A percentile compares a stretch with the other conserved stretches of the same genome.
Conservation (phyloP, 2,329 filamentous ascomycete species). For the Mollisiaceae sp. region DNA sequence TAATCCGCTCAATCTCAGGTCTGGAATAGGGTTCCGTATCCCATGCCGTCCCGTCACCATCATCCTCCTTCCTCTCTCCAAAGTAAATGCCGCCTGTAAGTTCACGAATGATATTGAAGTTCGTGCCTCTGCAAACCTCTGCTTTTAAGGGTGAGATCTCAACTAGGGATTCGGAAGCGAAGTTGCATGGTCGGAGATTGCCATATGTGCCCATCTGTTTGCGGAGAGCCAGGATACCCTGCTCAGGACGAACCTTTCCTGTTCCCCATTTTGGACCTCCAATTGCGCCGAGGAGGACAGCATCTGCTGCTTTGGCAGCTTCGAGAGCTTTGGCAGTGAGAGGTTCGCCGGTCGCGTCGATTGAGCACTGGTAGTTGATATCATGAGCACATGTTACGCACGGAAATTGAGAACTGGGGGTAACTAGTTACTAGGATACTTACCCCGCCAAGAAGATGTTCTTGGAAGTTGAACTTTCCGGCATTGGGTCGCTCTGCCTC, state of each 20-base stretch:
- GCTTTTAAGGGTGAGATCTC: slow-evolving; percentile 87
- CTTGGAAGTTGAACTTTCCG: slow-evolving; percentile 83
- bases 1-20: slow-evolving; percentile 85
- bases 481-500: slow-evolving; percentile 73
- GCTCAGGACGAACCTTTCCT: slow-evolving; percentile 84
- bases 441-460: slow-evolving; percentile 91
- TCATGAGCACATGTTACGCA: slow-evolving; percentile 20
- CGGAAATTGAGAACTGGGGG: slow-evolving; percentile 14
- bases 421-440: slow-evolving; percentile 47
- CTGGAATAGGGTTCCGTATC: slow-evolving; percentile 90
- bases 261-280: slow-evolving; percentile 98
- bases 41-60: slow-evolving; percentile 74
- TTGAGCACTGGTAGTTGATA: slow-evolving; percentile 70
- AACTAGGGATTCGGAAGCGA: slow-evolving; percentile 85
- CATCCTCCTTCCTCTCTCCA: slow-evolving; percentile 82
- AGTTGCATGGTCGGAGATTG: slow-evolving; percentile 95
- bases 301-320: slow-evolving; percentile 84
- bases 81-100: slow-evolving; percentile 95
- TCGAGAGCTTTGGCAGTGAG: slow-evolving; percentile 82
- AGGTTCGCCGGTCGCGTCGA: slow-evolving; percentile 78
- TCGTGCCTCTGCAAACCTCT: slow-evolving; percentile 81
- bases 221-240: slow-evolving; percentile 87
- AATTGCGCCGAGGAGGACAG: slow-evolving; percentile 90
- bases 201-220: slow-evolving; percentile 94
- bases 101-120: slow-evolving; percentile 93